Evolutionary conservation across 192 early-diverging fungal species (phyloP).

Genomic region (Globomyces pollinis-pini): DNA sequence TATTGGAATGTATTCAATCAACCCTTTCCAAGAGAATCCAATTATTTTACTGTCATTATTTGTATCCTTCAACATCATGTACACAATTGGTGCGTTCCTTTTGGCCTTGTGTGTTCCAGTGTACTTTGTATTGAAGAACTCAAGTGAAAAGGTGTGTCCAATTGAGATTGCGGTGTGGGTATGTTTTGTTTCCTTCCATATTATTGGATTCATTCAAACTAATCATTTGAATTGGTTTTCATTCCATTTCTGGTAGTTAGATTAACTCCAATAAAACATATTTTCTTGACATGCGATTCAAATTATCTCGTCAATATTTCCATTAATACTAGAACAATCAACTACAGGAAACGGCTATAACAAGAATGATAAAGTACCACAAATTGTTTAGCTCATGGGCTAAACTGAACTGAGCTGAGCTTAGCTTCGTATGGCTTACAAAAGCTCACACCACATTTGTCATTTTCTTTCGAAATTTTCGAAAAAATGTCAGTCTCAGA

Average conservation of each 20-base stretch:
- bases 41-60: not conserved
- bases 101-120: not conserved
- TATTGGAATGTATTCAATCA: too few species aligned
- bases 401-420: constrained; percentile 1
- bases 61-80: not conserved
- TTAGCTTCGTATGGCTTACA: not conserved
- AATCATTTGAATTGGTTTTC: not conserved
- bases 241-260: not conserved
- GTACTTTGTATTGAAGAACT: not conserved
- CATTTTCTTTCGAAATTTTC: not conserved
- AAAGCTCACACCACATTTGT: not conserved
- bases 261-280: too few species aligned
- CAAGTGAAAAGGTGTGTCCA: not conserved
- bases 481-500: not conserved
- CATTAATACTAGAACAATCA: too few species aligned
- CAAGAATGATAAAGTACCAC: too few species aligned
- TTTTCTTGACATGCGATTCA: too few species aligned
- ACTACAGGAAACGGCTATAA: too few species aligned
- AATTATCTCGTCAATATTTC: constrained; percentile 89
- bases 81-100: not conserved
- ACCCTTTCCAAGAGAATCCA: not conserved
- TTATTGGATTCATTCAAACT: not conserved
- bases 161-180: too few species aligned
- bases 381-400: too few species aligned
- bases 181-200: not conserved